A percentile compares a stretch with the other conserved stretches of the same genome.
Conservation (phyloP, 1,284 basidiomycete species). For the Ustilago nuda region DNA sequence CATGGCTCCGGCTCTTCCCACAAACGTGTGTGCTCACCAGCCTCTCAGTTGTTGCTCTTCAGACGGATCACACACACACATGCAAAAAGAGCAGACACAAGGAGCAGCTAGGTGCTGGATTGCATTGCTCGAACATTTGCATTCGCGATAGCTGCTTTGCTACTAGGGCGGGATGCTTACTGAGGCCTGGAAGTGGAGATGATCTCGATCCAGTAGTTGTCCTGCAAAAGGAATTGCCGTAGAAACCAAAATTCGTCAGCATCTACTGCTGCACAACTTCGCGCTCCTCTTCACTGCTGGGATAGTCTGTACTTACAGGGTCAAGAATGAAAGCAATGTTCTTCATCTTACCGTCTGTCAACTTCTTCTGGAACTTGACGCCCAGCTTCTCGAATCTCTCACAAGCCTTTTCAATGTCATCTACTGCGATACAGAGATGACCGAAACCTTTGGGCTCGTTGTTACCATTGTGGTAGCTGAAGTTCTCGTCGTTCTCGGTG, state of each 20-base stretch:
- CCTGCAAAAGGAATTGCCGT: conserved; percentile 7
- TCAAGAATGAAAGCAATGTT: conserved; percentile 87
- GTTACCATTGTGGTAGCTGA: conserved; percentile 67
- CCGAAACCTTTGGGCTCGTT: conserved; percentile 66
- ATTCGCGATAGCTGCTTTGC: no score
- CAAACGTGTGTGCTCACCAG: conserved; percentile 3
- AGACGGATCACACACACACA: neutral
- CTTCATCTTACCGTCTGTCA: conserved; percentile 86
- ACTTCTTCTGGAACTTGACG: conserved; percentile 88
- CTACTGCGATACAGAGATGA: conserved; percentile 82
- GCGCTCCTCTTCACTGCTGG: neutral
- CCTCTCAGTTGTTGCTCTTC: neutral
- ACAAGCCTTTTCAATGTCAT: conserved; percentile 85
- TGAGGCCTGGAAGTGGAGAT: conserved; percentile 57
- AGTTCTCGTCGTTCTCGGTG: conserved; percentile 63
- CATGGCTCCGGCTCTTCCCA: neutral
- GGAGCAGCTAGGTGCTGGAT: neutral
- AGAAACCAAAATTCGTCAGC: conserved; percentile 15
- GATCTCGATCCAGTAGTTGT: conserved; percentile 73
- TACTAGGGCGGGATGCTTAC: conserved; percentile 30
- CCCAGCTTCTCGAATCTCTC: conserved; percentile 83
- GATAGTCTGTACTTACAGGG: conserved; percentile 70
- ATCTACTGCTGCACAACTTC: neutral
- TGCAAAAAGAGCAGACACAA: neutral
- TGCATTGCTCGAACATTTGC: neutral